Evolutionary conservation across 768 basidiomycete species (phyloP), one percentile per base, ranked within the genome.

Genomic region (Pleurotus salmoneostramineus): DNA sequence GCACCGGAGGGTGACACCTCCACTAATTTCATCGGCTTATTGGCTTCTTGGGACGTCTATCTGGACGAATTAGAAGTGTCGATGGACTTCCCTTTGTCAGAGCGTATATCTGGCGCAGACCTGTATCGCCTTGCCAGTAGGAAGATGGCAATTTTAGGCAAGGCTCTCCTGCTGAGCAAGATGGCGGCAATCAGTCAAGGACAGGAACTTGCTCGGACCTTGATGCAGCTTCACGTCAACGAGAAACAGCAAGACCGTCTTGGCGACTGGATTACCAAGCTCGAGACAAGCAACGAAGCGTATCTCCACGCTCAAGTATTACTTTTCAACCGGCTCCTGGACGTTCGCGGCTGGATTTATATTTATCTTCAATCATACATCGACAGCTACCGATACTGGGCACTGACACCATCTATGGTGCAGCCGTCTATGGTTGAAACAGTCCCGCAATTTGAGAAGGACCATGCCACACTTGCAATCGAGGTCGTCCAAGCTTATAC

Each of bases 121-220:
- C 5, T 35, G 27, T 49, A 49, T 49, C 48, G 48, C 10, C 48
- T 49, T 2, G 48, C 48, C 7, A 11, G 10, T 11, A 49, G 48
- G 17, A 49, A 49, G 31, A 49, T 49, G 21, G 48, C 48, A 11
- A 49, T 49, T 31, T 31, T 49, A 1, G 48, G 48, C 11, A 49
- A 49, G 31, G 48, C 48, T 11, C 5, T 49, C 1, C 27, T 49
- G 21, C 48, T 49, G 6, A 49, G 48, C 27, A 49, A 49, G 27
- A 49, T 49, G 48, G 48, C 48, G 27, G 48, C 48, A 2, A 49
- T 49, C 7, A 49, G 48, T 15, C 48, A 49, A 49, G 48, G 48
- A 2, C 48, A 49, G 48, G 48, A 49, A 31, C 48, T 49, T 1
- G 48, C 48, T 10, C 48, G 48, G 2, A 34, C 48, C 33, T 6